These are phyloP conservation scores for Cordyceps pruinosa DNA, from an alignment of 2,329 filamentous ascomycete genomes.

Conservation along the genomic window DNA sequence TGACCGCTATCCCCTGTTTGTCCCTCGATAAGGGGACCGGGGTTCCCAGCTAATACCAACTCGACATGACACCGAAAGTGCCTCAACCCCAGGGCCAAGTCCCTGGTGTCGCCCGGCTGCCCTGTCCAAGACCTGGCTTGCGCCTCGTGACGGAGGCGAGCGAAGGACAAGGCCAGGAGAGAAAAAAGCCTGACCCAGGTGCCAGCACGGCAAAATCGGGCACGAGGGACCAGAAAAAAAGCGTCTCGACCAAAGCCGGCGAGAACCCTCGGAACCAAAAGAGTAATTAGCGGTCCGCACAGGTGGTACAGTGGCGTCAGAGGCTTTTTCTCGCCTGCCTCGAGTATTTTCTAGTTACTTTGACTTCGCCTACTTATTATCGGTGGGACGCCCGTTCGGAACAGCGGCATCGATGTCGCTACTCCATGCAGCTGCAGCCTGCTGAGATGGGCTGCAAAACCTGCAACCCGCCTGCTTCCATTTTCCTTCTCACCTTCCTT, in stretches of 20 bases:
- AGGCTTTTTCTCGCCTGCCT: background rate
- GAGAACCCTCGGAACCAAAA: constrained; percentile 1
- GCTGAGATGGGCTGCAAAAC: too few species aligned
- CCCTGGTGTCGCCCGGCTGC: background rate
- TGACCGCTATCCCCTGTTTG: background rate
- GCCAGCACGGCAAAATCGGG: constrained; percentile 2
- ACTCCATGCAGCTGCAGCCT: background rate
- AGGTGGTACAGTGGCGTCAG: constrained; percentile 7
- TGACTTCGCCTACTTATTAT: background rate
- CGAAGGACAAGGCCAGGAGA: background rate
- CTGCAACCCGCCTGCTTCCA: background rate
- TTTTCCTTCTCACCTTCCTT: background rate
- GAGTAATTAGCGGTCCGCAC: constrained; percentile 8
- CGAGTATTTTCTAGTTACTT: background rate
- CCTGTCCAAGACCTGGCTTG: background rate
- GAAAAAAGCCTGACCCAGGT: background rate
- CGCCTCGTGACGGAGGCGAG: background rate
- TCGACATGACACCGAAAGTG: constrained; percentile 2
- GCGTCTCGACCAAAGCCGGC: constrained; percentile 5
- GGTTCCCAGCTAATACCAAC: background rate
- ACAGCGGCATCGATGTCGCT: constrained; percentile 6
- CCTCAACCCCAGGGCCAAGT: background rate
- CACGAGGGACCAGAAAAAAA: background rate
- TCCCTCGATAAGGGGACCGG: background rate
- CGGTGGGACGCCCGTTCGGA: constrained; percentile 6